Evolutionary conservation across 2,329 filamentous ascomycete genomes (phyloP).

Genomic region (Monilinia polystroma): DNA sequence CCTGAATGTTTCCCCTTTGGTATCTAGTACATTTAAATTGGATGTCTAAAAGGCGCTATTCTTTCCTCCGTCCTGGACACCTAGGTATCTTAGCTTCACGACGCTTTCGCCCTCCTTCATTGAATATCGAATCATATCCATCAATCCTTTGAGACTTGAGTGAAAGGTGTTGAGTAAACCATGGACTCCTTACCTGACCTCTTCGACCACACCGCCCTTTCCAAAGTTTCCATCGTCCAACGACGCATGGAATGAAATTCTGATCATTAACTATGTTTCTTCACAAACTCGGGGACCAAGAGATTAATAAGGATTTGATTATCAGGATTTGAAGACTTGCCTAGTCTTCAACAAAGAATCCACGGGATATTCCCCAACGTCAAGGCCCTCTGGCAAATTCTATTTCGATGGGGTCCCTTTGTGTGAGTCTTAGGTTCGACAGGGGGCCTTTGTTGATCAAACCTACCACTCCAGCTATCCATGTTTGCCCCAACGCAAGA

Average conservation of each 20-base stretch:
- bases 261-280: neutral
- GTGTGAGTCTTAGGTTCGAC: neutral
- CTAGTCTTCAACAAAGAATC: conserved; percentile 7
- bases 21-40: neutral
- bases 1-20: neutral
- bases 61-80: neutral
- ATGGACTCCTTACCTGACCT: neutral
- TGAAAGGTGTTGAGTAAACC: neutral
- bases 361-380: conserved; percentile 9
- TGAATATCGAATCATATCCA: neutral
- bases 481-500: neutral
- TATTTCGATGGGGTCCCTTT: too few relatives aligned
- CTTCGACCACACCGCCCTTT: conserved; percentile 9
- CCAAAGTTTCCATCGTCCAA: neutral
- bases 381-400: conserved; percentile 1
- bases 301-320: neutral
- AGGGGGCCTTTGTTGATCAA: conserved; percentile 15
- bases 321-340: neutral
- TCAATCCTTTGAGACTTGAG: conserved; percentile 3
- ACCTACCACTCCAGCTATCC: neutral
- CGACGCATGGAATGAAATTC: neutral
- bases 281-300: neutral
- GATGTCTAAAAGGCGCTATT: neutral
- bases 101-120: conserved; percentile 1
- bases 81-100: neutral